Evolutionary conservation across 352 stramenopile genomes (phyloP), one percentile per base, ranked within the genome.

Genomic region (Globisporangium rhizosaccharum): DNA sequence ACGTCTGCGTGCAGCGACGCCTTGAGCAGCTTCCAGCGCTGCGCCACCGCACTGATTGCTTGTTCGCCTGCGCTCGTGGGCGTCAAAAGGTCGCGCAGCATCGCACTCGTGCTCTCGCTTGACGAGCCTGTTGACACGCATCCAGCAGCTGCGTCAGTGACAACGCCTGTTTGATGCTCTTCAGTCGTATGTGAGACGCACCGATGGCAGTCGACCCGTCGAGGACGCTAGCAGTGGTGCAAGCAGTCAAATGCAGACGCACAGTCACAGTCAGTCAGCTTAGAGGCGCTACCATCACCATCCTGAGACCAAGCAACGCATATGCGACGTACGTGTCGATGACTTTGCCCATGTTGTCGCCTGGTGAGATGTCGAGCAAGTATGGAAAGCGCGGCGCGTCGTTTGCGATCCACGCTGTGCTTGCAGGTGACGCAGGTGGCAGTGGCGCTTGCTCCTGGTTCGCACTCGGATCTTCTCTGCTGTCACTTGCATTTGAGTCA

Each of bases 331-430:
- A 85, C 75, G 46, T 53, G 30, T 63, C 63, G 1, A 44, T 48
- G 7, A 83, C 74, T 17, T 66, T 55, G 0, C 33, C 55, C 1
- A 69, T 75, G 26, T 85, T 73, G 56, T 92, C 82, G 10, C 76
- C 82, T 8, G 72, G 42, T 0, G 82, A 87, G 12, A 83, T 65
- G 11, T 73, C 76, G 36, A 92, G 41, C 45, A 90, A 51, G 51
- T 87, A 90, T 18, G 82, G 82, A 33, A 92, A 88, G 57, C 78
- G 79, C 15, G 82, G 76, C 33, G 57, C 57, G 50, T 82, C 71
- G 52, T 61, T 65, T 51, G 75, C 62, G 42, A 91, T 67, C 82
- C 77, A 91, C 49, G 57, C 50, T 8, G 50, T 62, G 37, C 12
- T 41, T 17, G 57, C 41, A 28, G 57, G 47, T 17, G 33, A 61